Percentiles rank a stretch among this genome's conserved stretches.
Evolutionary conservation across 2,329 filamentous ascomycete species (phyloP).

Genomic region (Pestalotiopsis sp.): DNA sequence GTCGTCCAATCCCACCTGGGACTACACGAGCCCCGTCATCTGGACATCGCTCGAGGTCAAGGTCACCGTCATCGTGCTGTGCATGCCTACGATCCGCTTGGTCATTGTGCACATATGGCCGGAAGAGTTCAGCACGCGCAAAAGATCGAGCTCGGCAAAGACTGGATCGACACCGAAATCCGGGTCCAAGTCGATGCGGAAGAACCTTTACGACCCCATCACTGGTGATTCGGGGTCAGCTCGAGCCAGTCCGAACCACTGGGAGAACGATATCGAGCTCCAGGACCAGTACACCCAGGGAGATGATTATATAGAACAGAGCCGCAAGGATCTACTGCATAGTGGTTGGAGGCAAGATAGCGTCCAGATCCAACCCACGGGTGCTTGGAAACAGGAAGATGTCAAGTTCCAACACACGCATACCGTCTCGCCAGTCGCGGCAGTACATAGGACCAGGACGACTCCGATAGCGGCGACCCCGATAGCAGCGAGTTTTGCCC

Average conservation of each 20-base stretch:
- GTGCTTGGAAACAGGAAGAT: not conserved
- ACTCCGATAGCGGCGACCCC: not conserved
- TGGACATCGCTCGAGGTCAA: conserved; percentile 19
- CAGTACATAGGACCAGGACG: not conserved
- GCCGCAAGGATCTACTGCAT: too few relatives aligned
- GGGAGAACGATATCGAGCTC: conserved; percentile 11
- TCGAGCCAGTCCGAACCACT: not conserved
- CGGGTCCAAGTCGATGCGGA: not conserved
- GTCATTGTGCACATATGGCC: conserved; percentile 11
- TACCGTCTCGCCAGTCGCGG: not conserved
- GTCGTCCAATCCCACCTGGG: conserved; percentile 18
- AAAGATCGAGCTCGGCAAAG: not conserved
- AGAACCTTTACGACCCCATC: conserved; percentile 2
- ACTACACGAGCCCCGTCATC: conserved; percentile 17
- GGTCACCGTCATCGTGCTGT: conserved; percentile 12
- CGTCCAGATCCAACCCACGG: too few relatives aligned
- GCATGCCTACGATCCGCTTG: conserved; percentile 6
- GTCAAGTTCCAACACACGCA: not conserved
- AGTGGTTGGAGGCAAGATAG: too few relatives aligned
- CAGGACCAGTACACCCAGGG: not conserved
- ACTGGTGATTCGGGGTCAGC: not conserved
- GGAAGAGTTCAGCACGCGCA: not conserved
- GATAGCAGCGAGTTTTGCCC: not conserved
- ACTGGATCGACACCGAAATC: not conserved
- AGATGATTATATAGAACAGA: not conserved